These are phyloP conservation scores for Kalaharituber pfeilii DNA, from an alignment of 2,329 filamentous ascomycete genomes.

Conservation along the genomic window DNA sequence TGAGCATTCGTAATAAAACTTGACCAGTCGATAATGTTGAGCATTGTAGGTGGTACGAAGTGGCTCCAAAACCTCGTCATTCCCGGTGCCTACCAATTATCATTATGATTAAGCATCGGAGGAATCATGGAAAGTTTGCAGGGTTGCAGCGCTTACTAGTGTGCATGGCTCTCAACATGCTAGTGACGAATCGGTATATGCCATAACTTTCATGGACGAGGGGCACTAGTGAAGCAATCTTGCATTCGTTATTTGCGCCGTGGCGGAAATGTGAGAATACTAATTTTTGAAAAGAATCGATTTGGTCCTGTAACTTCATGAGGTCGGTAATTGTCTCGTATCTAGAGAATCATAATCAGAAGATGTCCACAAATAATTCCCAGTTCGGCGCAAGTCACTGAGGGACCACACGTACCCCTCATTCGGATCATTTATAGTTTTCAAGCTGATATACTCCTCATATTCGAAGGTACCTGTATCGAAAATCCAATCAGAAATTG, in stretches of 20 bases:
- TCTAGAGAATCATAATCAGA: constrained; percentile 22
- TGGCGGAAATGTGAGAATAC: constrained; percentile 93
- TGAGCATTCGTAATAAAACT: constrained; percentile 98
- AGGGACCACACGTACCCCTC: constrained; percentile 47
- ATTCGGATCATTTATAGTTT: constrained; percentile 95
- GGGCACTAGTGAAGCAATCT: constrained; percentile 83
- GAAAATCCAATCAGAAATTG: neutral
- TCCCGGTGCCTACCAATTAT: constrained; percentile 52
- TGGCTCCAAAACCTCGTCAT: constrained; percentile 79
- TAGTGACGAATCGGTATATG: constrained; percentile 98
- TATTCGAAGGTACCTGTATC: constrained; percentile 69
- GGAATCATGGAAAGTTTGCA: too few species aligned
- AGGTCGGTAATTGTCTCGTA: constrained; percentile 92
- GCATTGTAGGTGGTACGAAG: constrained; percentile 80
- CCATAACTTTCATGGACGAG: constrained; percentile 96
- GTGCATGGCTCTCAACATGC: constrained; percentile 97
- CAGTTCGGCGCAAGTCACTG: too few species aligned
- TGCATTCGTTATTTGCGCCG: constrained; percentile 85
- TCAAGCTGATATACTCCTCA: constrained; percentile 94
- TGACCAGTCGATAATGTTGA: constrained; percentile 87
- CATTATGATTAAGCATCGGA: constrained; percentile 16
- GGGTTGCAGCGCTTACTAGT: constrained; percentile 69
- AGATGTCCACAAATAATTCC: neutral
- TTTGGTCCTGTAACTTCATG: constrained; percentile 94
- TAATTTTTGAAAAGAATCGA: constrained; percentile 94